Evolutionary conservation across 2,329 filamentous ascomycete species (phyloP).

Genomic region (Penicillium fuscoglaucum): DNA sequence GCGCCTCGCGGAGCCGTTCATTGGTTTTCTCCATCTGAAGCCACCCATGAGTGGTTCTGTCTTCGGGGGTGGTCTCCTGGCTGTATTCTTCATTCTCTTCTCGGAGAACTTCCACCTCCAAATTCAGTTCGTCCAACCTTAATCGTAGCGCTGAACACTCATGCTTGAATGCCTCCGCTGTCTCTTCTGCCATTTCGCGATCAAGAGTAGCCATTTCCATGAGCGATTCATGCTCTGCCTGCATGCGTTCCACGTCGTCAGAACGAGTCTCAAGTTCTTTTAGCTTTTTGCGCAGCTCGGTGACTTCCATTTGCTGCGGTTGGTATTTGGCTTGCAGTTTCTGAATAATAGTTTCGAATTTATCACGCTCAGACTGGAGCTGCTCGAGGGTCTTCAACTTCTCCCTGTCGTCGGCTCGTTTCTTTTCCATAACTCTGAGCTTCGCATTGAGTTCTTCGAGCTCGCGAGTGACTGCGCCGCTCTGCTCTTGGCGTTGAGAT

Average conservation of each 20-base stretch:
- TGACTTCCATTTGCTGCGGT: conserved; percentile 76
- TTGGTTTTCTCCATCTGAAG: conserved; percentile 89
- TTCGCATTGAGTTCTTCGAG: conserved; percentile 89
- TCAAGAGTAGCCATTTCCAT: conserved; percentile 87
- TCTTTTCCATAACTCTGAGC: conserved; percentile 81
- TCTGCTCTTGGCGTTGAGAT: conserved; percentile 47
- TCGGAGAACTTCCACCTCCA: conserved; percentile 82
- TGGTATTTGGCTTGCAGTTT: conserved; percentile 89
- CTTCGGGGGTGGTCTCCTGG: conserved; percentile 83
- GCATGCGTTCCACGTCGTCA: conserved; percentile 68
- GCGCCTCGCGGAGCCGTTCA: conserved; percentile 79
- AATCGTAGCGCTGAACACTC: conserved; percentile 76
- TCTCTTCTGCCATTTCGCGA: conserved; percentile 94
- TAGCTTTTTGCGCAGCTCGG: conserved; percentile 71
- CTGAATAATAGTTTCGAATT: conserved; percentile 76
- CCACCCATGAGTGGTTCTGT: conserved; percentile 83
- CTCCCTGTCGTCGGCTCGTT: conserved; percentile 80
- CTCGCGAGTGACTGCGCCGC: conserved; percentile 60
- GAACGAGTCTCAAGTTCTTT: conserved; percentile 73
- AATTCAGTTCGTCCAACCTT: conserved; percentile 77
- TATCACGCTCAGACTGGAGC: conserved; percentile 59
- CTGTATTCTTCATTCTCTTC: conserved; percentile 85
- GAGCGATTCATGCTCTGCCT: conserved; percentile 80
- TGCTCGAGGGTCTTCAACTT: conserved; percentile 77
- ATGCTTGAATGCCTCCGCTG: conserved; percentile 74